Conservation (phyloP, 2,329 filamentous ascomycete genomes). For the Cladosporium sp. region DNA sequence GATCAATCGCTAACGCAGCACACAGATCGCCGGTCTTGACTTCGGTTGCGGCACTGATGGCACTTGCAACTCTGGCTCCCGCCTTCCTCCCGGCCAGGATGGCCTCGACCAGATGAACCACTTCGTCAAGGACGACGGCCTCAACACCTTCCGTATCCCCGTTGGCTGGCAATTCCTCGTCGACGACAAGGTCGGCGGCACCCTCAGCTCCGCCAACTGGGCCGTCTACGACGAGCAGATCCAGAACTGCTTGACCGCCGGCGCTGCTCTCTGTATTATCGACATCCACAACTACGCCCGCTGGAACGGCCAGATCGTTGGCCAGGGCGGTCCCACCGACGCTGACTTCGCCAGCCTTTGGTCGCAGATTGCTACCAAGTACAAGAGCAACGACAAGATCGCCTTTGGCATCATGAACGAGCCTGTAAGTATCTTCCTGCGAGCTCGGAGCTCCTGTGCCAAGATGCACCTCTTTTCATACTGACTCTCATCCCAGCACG, state of each 20-base stretch:
- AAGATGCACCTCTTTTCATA: background rate
- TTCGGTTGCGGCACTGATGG: constrained; percentile 44
- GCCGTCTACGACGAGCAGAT: constrained; percentile 35
- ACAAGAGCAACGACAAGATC: constrained; percentile 56
- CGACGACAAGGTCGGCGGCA: constrained; percentile 33
- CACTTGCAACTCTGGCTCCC: constrained; percentile 38
- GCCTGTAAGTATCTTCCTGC: constrained; percentile 50
- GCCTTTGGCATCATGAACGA: constrained; percentile 71
- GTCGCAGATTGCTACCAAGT: constrained; percentile 58
- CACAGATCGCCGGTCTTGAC: constrained; percentile 37
- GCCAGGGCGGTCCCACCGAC: constrained; percentile 65
- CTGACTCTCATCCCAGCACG: constrained; percentile 26
- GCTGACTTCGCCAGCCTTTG: constrained; percentile 61
- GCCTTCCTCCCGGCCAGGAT: constrained; percentile 36
- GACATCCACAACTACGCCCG: constrained; percentile 43
- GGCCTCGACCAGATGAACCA: constrained; percentile 56
- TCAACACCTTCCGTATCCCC: constrained; percentile 62
- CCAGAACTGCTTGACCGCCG: constrained; percentile 41
- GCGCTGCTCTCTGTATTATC: constrained; percentile 36
- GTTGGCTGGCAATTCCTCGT: constrained; percentile 41
- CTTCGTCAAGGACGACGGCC: constrained; percentile 55
- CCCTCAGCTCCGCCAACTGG: constrained; percentile 30
- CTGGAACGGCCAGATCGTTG: constrained; percentile 65
- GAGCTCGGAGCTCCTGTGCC: constrained; percentile 38
- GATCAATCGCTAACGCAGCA: background rate